A percentile compares a stretch with the other conserved stretches of the same genome.
These are phyloP conservation scores for Huiozyma sinensis DNA, from an alignment of 805 yeast species.

Conservation along the genomic window DNA sequence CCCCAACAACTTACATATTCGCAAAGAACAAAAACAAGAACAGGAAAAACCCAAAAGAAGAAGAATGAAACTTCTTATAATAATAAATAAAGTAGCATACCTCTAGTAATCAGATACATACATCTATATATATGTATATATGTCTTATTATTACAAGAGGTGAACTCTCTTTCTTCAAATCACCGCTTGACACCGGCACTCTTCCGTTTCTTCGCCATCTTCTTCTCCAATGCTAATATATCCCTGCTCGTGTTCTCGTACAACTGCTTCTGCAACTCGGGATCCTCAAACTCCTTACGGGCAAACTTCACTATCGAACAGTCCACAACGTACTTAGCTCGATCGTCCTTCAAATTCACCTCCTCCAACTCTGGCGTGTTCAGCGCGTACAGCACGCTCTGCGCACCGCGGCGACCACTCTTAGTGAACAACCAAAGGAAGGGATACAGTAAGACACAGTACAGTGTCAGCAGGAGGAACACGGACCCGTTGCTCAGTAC, in stretches of 20 bases:
- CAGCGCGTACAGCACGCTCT: slow-evolving; percentile 58
- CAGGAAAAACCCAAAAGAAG: no score
- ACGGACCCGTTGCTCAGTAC: slow-evolving; percentile 68
- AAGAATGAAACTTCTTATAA: no score
- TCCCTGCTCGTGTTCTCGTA: slow-evolving; percentile 50
- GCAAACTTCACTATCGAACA: slow-evolving; percentile 46
- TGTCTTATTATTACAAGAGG: neutral
- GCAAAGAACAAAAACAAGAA: neutral
- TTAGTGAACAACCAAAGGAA: slow-evolving; percentile 74
- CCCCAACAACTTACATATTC: neutral
- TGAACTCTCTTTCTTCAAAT: neutral
- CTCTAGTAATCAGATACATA: neutral
- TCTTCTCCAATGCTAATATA: slow-evolving; percentile 55
- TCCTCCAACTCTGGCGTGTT: slow-evolving; percentile 61
- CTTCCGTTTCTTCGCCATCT: slow-evolving; percentile 59
- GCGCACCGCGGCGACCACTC: slow-evolving; percentile 69
- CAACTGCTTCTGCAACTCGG: slow-evolving; percentile 46
- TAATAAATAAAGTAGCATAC: no score
- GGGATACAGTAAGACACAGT: slow-evolving; percentile 55
- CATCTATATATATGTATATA: neutral
- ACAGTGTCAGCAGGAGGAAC: slow-evolving; percentile 49
- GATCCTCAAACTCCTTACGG: slow-evolving; percentile 55
- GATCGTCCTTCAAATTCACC: slow-evolving; percentile 47
- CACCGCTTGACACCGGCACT: slow-evolving; percentile 14
- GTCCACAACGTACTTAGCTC: slow-evolving; percentile 48